Percentiles rank a stretch among this genome's conserved stretches.
Evolutionary conservation across 1,284 basidiomycete species (phyloP).

Genomic region (Wallemia mellicola): DNA sequence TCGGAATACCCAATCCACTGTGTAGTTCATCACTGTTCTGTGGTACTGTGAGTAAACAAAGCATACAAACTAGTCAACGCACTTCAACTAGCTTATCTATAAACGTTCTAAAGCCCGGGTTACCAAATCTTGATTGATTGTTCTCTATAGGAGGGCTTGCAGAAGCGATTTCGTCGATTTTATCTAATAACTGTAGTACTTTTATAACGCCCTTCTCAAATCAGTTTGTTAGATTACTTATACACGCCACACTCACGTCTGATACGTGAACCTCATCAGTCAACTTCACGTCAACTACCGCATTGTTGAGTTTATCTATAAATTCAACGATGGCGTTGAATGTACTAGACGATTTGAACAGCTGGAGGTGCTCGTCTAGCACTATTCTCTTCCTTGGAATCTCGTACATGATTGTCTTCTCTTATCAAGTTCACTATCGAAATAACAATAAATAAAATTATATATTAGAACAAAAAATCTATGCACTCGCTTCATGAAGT

Average conservation of each 20-base stretch:
- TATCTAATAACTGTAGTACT: conserved; percentile 31
- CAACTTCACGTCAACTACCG: conserved; percentile 46
- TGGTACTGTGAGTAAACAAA: neutral
- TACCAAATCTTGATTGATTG: conserved; percentile 73
- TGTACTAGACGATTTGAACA: conserved; percentile 48
- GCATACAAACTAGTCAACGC: conserved; percentile 8
- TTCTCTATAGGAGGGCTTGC: conserved; percentile 66
- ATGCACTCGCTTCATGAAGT: neutral
- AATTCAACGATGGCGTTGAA: conserved; percentile 40
- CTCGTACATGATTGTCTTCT: neutral
- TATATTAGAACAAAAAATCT: too few species aligned
- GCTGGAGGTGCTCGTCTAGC: conserved; percentile 40
- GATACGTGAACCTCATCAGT: conserved; percentile 29
- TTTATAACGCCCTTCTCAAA: too few species aligned
- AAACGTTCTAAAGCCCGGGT: conserved; percentile 79
- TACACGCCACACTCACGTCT: conserved; percentile 34
- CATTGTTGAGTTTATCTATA: conserved; percentile 43
- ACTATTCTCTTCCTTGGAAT: conserved; percentile 40
- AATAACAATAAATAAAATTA: too few species aligned
- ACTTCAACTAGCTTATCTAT: conserved; percentile 53
- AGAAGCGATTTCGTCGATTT: conserved; percentile 33
- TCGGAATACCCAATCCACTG: neutral
- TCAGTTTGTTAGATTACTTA: too few species aligned
- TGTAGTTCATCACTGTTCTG: neutral
- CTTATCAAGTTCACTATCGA: neutral